phyloP scores from a whole-genome alignment of 495 filamentous ascomycete species.

The Podospora appendiculata region DNA sequence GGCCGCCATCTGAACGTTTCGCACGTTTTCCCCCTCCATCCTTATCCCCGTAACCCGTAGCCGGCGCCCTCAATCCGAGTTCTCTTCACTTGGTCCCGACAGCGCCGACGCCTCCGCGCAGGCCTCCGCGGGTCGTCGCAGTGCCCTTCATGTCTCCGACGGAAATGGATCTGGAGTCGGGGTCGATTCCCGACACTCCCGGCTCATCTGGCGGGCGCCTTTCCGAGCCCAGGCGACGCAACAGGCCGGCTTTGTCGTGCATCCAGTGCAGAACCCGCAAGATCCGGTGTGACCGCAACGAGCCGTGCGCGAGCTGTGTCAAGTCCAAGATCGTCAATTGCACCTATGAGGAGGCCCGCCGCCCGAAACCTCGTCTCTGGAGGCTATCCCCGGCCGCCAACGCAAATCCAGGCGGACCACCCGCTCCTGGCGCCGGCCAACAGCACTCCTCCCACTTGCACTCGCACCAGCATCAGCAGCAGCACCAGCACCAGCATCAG shows the following conservation, averaged over 20 bases:
- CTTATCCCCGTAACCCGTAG: too few relatives aligned
- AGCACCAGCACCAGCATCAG: too few relatives aligned
- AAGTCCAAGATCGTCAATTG: slow-evolving; percentile 37
- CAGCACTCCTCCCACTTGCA: background rate
- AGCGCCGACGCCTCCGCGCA: too few relatives aligned
- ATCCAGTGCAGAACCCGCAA: slow-evolving; percentile 47
- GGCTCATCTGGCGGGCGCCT: background rate
- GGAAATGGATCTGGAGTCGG: too few relatives aligned
- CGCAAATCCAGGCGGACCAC: background rate
- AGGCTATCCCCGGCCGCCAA: slow-evolving; percentile 16
- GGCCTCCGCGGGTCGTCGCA: too few relatives aligned
- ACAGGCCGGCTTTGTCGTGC: slow-evolving; percentile 41
- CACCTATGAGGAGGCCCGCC: slow-evolving; percentile 31
- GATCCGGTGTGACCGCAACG: slow-evolving; percentile 46
- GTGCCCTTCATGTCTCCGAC: too few relatives aligned
- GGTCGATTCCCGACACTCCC: too few relatives aligned
- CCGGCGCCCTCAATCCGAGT: background rate
- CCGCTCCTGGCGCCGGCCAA: background rate
- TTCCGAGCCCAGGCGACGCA: slow-evolving; percentile 25
- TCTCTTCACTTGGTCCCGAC: too few relatives aligned
- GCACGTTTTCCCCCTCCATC: too few relatives aligned
- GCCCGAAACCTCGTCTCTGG: slow-evolving; percentile 25
- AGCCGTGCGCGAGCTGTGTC: slow-evolving; percentile 45
- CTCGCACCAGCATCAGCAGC: too few relatives aligned
- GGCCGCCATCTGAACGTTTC: too few relatives aligned